Base-by-base conservation (phyloP, 1,284 basidiomycete genomes). In the Tetrapyrgos nigripes region DNA sequence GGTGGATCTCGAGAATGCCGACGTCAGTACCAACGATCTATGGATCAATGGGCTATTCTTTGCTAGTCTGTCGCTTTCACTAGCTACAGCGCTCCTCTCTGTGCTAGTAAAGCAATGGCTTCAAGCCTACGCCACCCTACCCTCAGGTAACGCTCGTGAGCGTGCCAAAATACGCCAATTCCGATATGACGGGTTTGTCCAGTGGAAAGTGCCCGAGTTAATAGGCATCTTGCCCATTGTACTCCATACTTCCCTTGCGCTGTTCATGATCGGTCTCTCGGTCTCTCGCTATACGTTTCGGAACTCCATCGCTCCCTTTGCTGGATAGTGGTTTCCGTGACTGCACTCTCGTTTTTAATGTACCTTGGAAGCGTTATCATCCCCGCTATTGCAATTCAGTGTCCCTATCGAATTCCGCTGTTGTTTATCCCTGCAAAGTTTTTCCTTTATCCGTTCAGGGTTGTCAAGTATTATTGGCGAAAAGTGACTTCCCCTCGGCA, bases 51-150 rank as follows among this genome's bases (percentile, higher is more conserved):
- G n/a, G n/a, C n/a, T n/a, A n/a, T n/a, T n/a, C n/a, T n/a, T n/a
- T n/a, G n/a, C n/a, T n/a, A n/a, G n/a, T n/a, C n/a, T n/a, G n/a
- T n/a, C n/a, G n/a, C n/a, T n/a, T n/a, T n/a, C n/a, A n/a, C n/a
- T n/a, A n/a, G n/a, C 75, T 6, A 72, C 76, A 10, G 78, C 79
- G 4, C 64, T 80, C 4, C 67, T 78, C 47, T 74, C 78, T 17
- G 79, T 80, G 74, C 70, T 81, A 1, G 75, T 73, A 9, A 80
- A 80, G 53, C 79, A 80, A 64, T 82, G 80, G 80, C 66, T 80
- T 6, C 73, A 78, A 48, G 68, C 69, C 27, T 79, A 76, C 47
- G 63, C 65, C 1, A 59, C 71, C 4, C 64, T 68, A 46, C 63
- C 68, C 4, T 75, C 73, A 6, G 73, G 74, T 3, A 72, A 73